Evolutionary conservation across 495 filamentous ascomycete genomes (phyloP), one percentile per base, ranked within the genome.

Genomic region (Corynascus novoguineensis): DNA sequence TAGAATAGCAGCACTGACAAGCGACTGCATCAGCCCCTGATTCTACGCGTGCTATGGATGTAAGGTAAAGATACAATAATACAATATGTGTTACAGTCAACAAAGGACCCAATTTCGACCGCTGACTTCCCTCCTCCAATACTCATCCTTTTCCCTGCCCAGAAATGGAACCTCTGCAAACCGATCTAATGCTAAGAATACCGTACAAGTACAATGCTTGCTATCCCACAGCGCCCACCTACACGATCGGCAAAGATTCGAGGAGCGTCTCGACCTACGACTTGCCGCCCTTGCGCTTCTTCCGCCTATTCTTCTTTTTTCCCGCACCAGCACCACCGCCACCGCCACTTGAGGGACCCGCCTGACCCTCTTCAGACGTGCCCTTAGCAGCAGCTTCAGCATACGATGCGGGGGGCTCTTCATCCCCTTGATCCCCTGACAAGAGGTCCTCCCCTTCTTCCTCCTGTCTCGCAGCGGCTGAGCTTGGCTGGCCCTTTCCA

Each of bases 281-380:
- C 51, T 65, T 75, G 64, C 64, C 66, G 46, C 68, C 71, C 59
- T 67, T 74, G 54, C 75, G 62, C 67, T 71, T 76, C 66, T 74
- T 78, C 60, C 71, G 66, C 48, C 65, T 60, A 27, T 62, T 70
- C 40, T 71, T 73, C 63, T 69, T 69, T 52, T 68, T 71, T 15
- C 57, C 60, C 12, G 59, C 50, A 29, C 60, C 58, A 7, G 52
- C 57, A 11, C 62, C 56, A 38, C 48, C 45, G n/a, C 38, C 50
- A 11, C 49, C 31, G 8, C 55, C 62, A 15, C 27, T 15, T 17
- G 45, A 50, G 12, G 37, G 19, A 44, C 44, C 55, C 46, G 63
- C 68, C 15, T 35, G 47, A 27, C 31, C 27, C 6, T 29, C 32
- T 9, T 29, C 7, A 27, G 35, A 25, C 8, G 27, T 21, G 9